A percentile compares a stretch with the other conserved stretches of the same genome.
Conservation (phyloP, 208 protist species). For the Strigomonas galati region DNA sequence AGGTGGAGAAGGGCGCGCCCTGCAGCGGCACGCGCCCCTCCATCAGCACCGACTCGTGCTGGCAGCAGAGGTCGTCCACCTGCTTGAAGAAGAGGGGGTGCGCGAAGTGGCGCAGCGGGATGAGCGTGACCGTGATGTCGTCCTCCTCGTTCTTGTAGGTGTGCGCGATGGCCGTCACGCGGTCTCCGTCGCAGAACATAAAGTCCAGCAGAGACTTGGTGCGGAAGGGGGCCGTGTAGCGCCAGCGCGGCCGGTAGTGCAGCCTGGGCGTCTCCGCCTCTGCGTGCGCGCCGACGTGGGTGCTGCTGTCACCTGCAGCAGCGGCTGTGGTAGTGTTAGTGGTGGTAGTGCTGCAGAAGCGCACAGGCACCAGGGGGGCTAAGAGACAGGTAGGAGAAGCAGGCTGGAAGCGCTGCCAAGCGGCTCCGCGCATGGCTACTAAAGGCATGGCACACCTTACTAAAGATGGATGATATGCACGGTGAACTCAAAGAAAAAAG, state of each 20-base stretch:
- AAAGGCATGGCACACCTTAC: neutral
- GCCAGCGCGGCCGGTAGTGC: constrained; percentile 42
- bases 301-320: neutral
- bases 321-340: no score
- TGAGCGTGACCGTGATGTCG: constrained; percentile 65
- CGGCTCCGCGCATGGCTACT: neutral
- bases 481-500: no score
- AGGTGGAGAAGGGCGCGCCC: constrained; percentile 61
- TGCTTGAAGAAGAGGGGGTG: constrained; percentile 82
- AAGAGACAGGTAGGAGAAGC: no score
- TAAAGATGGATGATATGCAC: no score
- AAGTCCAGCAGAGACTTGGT: constrained; percentile 51
- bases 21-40: constrained; percentile 70
- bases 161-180: constrained; percentile 49
- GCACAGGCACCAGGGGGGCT: no score
- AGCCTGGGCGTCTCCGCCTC: neutral
- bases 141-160: constrained; percentile 45
- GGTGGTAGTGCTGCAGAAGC: no score
- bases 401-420: neutral
- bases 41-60: constrained; percentile 85
- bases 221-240: constrained; percentile 63
- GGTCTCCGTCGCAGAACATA: constrained; percentile 34
- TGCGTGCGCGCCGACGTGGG: neutral
- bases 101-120: constrained; percentile 76
- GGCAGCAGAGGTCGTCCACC: constrained; percentile 70